Evolutionary conservation across 805 yeast genomes (phyloP).

Genomic region (Yamadazyma scolyti): DNA sequence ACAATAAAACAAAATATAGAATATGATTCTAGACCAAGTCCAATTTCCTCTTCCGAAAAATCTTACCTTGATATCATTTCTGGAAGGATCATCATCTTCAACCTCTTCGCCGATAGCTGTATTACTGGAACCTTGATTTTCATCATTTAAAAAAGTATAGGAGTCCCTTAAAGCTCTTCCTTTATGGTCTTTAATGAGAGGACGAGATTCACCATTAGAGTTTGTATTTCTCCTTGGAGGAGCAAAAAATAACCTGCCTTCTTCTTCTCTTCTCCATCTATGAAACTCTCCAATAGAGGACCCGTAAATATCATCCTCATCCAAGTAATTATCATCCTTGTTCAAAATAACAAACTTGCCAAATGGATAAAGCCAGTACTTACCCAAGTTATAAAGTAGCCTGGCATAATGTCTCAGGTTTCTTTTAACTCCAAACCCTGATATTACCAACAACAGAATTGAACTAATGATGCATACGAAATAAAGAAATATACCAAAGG

Average conservation of each 20-base stretch:
- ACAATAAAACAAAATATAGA: slow-evolving; percentile 66
- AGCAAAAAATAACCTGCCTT: slow-evolving; percentile 77
- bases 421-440: slow-evolving; percentile 42
- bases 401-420: slow-evolving; percentile 60
- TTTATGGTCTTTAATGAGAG: slow-evolving; percentile 39
- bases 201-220: slow-evolving; percentile 28
- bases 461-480: slow-evolving; percentile 51
- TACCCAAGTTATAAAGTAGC: slow-evolving; percentile 58
- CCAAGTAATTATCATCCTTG: slow-evolving; percentile 74
- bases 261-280: slow-evolving; percentile 79
- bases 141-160: slow-evolving; percentile 26
- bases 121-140: slow-evolving; percentile 13
- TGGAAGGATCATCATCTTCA: slow-evolving; percentile 12
- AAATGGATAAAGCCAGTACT: slow-evolving; percentile 79
- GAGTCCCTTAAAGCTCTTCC: slow-evolving; percentile 39
- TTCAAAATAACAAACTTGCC: slow-evolving; percentile 81
- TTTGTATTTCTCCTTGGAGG: slow-evolving; percentile 48
- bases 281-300: slow-evolving; percentile 79
- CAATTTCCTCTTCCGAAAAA: slow-evolving; percentile 90
- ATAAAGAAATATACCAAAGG: slow-evolving; percentile 66
- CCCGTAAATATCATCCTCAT: slow-evolving; percentile 89
- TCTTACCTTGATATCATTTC: slow-evolving; percentile 44
- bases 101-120: slow-evolving; percentile 16
- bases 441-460: slow-evolving; percentile 38
- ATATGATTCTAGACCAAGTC: slow-evolving; percentile 78